Evolutionary conservation across 306 rosid species (phyloP).

Genomic region (Malus sieversii): DNA sequence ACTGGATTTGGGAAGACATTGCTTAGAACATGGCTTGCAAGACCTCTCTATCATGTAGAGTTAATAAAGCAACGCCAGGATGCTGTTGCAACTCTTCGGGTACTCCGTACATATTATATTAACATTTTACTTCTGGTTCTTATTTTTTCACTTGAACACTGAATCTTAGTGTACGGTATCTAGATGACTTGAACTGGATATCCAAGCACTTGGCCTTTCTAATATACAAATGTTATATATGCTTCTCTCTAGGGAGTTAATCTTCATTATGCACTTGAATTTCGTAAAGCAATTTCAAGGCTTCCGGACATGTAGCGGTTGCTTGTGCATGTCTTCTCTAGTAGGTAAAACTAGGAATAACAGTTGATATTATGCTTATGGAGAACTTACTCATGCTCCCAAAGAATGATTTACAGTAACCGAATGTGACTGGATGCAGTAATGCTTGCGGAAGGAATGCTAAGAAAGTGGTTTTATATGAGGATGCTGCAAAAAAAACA

Average conservation of each 20-base stretch:
- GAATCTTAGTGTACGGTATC: neutral
- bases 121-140: constrained; percentile 3
- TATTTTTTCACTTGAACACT: neutral
- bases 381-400: constrained; percentile 8
- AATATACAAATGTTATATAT: constrained; percentile 5
- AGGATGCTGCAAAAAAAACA: constrained; percentile 82
- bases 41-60: constrained; percentile 69
- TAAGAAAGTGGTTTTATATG: constrained; percentile 70
- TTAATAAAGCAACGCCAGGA: constrained; percentile 74
- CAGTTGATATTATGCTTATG: neutral
- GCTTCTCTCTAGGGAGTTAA: constrained; percentile 59
- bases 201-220: neutral
- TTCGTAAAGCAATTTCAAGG: constrained; percentile 54
- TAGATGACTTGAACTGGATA: neutral
- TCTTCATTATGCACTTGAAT: constrained; percentile 62
- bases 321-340: constrained; percentile 72
- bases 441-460: constrained; percentile 85
- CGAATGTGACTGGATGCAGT: constrained; percentile 39
- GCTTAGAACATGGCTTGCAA: constrained; percentile 91
- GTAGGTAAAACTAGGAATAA: constrained; percentile 45
- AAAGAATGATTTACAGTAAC: constrained; percentile 19
- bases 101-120: constrained; percentile 20
- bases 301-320: constrained; percentile 82
- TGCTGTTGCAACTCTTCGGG: constrained; percentile 74
- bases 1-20: constrained; percentile 93